Evolutionary conservation across 1,284 basidiomycete species (phyloP).

Genomic region (Ceratobasidium sp.): DNA sequence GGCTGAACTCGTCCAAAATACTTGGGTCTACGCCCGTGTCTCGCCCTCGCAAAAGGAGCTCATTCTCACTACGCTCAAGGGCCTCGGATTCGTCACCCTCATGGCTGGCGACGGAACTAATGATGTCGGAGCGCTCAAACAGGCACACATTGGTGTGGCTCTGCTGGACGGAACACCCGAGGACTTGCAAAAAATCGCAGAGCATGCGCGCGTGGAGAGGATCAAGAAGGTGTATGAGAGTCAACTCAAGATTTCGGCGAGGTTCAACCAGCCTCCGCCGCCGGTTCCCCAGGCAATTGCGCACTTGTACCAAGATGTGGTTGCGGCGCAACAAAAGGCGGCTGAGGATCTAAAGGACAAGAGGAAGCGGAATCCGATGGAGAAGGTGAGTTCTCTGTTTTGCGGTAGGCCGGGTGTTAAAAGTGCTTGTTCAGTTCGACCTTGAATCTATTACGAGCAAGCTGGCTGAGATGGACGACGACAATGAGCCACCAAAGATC

Average conservation of each 20-base stretch:
- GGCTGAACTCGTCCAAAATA: constrained; percentile 86
- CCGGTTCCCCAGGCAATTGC: constrained; percentile 86
- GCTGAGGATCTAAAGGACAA: constrained; percentile 72
- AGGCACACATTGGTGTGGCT: constrained; percentile 95
- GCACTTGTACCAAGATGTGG: constrained; percentile 87
- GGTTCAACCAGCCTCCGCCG: constrained; percentile 92
- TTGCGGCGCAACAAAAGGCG: constrained; percentile 87
- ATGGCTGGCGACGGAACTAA: constrained; percentile 99
- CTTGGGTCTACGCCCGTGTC: constrained; percentile 97
- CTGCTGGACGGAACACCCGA: constrained; percentile 91
- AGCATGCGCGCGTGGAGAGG: constrained; percentile 87
- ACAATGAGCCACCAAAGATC: constrained; percentile 91
- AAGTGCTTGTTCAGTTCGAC: constrained; percentile 75
- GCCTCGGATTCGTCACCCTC: constrained; percentile 88
- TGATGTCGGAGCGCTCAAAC: constrained; percentile 95
- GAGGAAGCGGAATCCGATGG: constrained; percentile 86
- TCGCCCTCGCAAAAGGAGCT: constrained; percentile 95
- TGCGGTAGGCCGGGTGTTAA: neutral
- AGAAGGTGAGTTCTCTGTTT: constrained; percentile 72
- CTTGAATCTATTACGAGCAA: constrained; percentile 88
- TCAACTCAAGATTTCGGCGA: constrained; percentile 86
- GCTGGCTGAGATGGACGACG: constrained; percentile 91
- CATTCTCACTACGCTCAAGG: constrained; percentile 89
- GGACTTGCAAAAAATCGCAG: constrained; percentile 92
- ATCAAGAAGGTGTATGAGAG: constrained; percentile 97